phyloP scores from a whole-genome alignment of 768 basidiomycete genomes.

The Psilocybe sp. region DNA sequence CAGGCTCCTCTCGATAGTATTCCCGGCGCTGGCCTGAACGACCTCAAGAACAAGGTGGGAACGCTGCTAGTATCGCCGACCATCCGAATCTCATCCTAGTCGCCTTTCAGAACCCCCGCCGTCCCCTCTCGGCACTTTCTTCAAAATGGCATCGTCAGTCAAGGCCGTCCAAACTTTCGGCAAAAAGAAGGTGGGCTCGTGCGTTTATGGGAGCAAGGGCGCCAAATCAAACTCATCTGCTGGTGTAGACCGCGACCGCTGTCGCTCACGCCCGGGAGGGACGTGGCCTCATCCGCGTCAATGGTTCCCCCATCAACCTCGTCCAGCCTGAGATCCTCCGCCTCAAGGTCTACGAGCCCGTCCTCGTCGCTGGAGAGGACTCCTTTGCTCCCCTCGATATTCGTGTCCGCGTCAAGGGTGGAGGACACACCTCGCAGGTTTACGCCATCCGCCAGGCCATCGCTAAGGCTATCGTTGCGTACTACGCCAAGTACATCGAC shows the following conservation, averaged over 20 bases:
- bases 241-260: conserved; percentile 86
- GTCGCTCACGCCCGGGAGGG: conserved; percentile 97
- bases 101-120: conserved; percentile 19
- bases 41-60: conserved; percentile 43
- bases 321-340: conserved; percentile 94
- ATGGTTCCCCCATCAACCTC: conserved; percentile 95
- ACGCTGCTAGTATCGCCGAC: conserved; percentile 10
- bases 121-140: conserved; percentile 25
- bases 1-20: conserved; percentile 22
- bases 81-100: conserved; percentile 9
- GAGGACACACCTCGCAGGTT: conserved; percentile 98
- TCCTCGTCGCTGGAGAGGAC: conserved; percentile 91
- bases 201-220: conserved; percentile 6
- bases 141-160: conserved; percentile 66
- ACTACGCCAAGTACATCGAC: conserved; percentile 98
- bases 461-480: conserved; percentile 95
- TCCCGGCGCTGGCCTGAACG: conserved; percentile 40
- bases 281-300: conserved; percentile 93
- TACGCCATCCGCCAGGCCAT: conserved; percentile 99
- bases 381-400: conserved; percentile 88
- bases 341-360: conserved; percentile 96
- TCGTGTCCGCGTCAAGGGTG: conserved; percentile 96
- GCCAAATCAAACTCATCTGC: conserved; percentile 3
- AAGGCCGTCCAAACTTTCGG: conserved; percentile 99
- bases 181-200: conserved; percentile 90